Percentiles rank a stretch among this genome's conserved stretches.
Evolutionary conservation across 2,329 filamentous ascomycete genomes (phyloP).

Genomic region (Ophiognomonia clavigignenti-juglandacearum): DNA sequence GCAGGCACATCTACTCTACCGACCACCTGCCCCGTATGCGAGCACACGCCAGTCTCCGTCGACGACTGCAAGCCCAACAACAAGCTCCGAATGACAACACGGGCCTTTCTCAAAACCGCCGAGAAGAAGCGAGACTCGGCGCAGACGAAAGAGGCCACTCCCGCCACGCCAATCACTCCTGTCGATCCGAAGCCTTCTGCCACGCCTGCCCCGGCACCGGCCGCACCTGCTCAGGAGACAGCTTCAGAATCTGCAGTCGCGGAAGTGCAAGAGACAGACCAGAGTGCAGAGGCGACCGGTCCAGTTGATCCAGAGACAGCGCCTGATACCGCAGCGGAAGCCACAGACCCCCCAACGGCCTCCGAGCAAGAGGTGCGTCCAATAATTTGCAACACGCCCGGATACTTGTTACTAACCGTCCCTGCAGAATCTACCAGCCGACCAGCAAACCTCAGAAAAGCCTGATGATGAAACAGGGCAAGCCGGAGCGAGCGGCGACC

Average conservation of each 20-base stretch:
- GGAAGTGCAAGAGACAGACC: background rate
- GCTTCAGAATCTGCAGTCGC: background rate
- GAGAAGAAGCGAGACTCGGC: slow-evolving; percentile 80
- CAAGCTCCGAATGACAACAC: slow-evolving; percentile 84
- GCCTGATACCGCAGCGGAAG: background rate
- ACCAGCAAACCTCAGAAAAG: slow-evolving; percentile 5
- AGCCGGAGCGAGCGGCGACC: slow-evolving; percentile 5
- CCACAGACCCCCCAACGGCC: slow-evolving; percentile 6
- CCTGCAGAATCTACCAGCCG: background rate
- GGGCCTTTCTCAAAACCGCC: slow-evolving; percentile 83
- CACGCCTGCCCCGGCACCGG: slow-evolving; percentile 20
- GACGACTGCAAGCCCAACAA: slow-evolving; percentile 88
- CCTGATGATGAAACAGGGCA: slow-evolving; percentile 17
- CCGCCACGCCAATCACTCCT: slow-evolving; percentile 33
- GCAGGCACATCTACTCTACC: slow-evolving; percentile 71
- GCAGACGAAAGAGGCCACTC: slow-evolving; percentile 45
- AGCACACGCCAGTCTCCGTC: slow-evolving; percentile 80
- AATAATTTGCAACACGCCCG: too few relatives aligned
- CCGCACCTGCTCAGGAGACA: slow-evolving; percentile 5
- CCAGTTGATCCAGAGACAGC: slow-evolving; percentile 7
- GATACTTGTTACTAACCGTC: background rate
- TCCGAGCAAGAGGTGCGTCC: slow-evolving; percentile 13
- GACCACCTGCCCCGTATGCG: slow-evolving; percentile 84
- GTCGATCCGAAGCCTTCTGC: slow-evolving; percentile 35
- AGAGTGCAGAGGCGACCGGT: slow-evolving; percentile 1